Evolutionary conservation across 2,329 filamentous ascomycete genomes (phyloP).

Genomic region (Calonectria fujianensis): DNA sequence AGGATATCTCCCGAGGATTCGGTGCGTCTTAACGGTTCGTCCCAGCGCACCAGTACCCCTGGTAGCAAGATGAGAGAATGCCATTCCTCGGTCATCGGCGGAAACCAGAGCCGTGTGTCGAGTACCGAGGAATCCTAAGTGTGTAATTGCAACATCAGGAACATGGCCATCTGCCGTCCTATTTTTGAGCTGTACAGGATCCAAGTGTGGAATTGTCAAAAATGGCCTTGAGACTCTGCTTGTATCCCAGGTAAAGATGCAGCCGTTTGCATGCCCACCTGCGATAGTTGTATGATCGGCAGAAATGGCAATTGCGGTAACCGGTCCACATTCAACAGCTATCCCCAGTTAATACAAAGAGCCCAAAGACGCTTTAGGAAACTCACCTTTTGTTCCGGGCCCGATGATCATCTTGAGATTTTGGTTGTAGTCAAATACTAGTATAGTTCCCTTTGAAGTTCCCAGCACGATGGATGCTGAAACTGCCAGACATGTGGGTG

Average conservation of each 20-base stretch:
- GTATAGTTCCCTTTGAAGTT: conserved; percentile 93
- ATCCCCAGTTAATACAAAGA: conserved; percentile 56
- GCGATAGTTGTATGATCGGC: conserved; percentile 95
- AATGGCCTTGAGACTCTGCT: conserved; percentile 89
- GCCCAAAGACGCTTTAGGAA: background rate
- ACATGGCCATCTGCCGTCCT: conserved; percentile 89
- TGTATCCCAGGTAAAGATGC: conserved; percentile 98
- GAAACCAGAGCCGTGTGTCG: conserved; percentile 96
- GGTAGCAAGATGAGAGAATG: conserved; percentile 96
- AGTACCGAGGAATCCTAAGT: conserved; percentile 96
- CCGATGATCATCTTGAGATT: conserved; percentile 95
- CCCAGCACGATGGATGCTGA: conserved; percentile 92
- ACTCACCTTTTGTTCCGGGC: conserved; percentile 88
- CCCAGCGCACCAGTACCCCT: conserved; percentile 91
- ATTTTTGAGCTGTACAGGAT: conserved; percentile 77
- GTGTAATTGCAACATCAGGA: conserved; percentile 84
- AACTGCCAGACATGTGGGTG: conserved; percentile 91
- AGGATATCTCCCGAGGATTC: conserved; percentile 94
- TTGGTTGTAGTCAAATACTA: conserved; percentile 98
- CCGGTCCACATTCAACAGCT: conserved; percentile 92
- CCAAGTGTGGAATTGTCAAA: conserved; percentile 87
- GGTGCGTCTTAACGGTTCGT: conserved; percentile 89
- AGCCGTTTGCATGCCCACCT: conserved; percentile 90
- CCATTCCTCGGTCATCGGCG: conserved; percentile 96
- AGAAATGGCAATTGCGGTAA: conserved; percentile 92